Base-by-base conservation (phyloP, 495 filamentous ascomycete genomes). In the Podospora appendiculata region DNA sequence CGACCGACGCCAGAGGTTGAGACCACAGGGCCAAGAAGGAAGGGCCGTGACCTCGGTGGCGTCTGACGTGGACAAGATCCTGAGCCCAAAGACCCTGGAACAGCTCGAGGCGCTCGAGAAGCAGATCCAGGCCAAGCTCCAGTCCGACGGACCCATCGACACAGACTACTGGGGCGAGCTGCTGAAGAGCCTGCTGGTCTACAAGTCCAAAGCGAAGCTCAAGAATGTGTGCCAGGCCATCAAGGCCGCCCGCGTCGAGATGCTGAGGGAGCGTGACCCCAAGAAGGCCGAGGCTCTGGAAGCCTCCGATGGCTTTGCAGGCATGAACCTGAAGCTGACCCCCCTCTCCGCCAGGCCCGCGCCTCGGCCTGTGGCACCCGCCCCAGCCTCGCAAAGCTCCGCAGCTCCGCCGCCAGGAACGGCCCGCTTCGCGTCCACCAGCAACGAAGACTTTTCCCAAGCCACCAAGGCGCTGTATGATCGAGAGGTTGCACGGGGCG, bases 161-260 rank as follows among this genome's bases (percentile, higher is more conserved):
- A 88, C 86, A 4, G 93, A 98, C 65, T 98, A 97, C 66, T 98
- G 93, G 93, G 90, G 95, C 58, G 87, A 94, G 60, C 78, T 98
- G 3, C 75, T 97, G 45, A 81, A 84, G 56, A 95, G 86, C 61
- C 71, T 98, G 40, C 74, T 84, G 12, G 83, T 95, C 4, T 96
- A 87, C 82, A 97, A 96, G 69, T 89, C 92, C 6, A 89, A 87
- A 62, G 89, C 92, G 2, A 88, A 87, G 59, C 70, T 98, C 35
- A 85, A 86, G 68, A 83, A 82, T 42, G 81, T 96, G 8, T 93
- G 85, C 55, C 82, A 88, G 51, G 80, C 80, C 6, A 86, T 96
- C 52, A 81, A 90, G 57, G 81, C 83, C 35, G 85, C 84, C 44
- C 81, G 87, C 11, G 77, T 92, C 41, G 76, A 83, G 34, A 76